Conservation (phyloP, 331 rosid genomes). For the Erythrophleum ivorense region DNA sequence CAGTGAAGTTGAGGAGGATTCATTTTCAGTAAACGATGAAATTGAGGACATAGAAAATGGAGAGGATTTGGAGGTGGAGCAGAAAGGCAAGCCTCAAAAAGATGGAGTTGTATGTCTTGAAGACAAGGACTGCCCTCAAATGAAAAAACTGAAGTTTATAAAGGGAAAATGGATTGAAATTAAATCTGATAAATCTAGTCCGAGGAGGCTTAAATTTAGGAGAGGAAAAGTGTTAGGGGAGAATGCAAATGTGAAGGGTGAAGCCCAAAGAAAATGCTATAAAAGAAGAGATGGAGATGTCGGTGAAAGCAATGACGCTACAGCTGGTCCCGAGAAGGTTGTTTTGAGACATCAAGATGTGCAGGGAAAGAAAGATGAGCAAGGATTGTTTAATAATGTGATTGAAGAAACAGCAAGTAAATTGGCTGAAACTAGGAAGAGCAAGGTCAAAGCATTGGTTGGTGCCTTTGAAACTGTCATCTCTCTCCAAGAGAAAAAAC, state of each 20-base stretch:
- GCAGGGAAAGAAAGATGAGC: conserved; percentile 67
- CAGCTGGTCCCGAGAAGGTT: conserved; percentile 55
- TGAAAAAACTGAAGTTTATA: conserved; percentile 46
- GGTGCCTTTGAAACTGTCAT: conserved; percentile 89
- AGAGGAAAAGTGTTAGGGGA: conserved; percentile 56
- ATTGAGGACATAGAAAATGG: conserved; percentile 45
- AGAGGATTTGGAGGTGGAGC: conserved; percentile 45
- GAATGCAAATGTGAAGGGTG: conserved; percentile 35
- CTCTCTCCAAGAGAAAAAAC: conserved; percentile 73
- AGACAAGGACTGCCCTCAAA: conserved; percentile 43
- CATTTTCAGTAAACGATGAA: conserved; percentile 46
- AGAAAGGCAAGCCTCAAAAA: conserved; percentile 44
- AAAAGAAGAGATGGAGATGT: conserved; percentile 50
- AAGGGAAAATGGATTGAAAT: conserved; percentile 57
- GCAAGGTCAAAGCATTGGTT: conserved; percentile 94
- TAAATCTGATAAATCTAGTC: conserved; percentile 45
- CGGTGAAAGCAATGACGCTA: conserved; percentile 13
- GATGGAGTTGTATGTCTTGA: conserved; percentile 40
- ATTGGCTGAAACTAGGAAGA: conserved; percentile 63
- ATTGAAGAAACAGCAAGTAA: conserved; percentile 87
- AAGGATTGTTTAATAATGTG: conserved; percentile 66
- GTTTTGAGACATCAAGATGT: conserved; percentile 74
- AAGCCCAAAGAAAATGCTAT: conserved; percentile 47
- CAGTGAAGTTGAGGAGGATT: conserved; percentile 55
- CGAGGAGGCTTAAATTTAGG: conserved; percentile 59